These are phyloP conservation scores for Epichloe coenophiala DNA, from an alignment of 2,329 filamentous ascomycete species.

Conservation along the genomic window DNA sequence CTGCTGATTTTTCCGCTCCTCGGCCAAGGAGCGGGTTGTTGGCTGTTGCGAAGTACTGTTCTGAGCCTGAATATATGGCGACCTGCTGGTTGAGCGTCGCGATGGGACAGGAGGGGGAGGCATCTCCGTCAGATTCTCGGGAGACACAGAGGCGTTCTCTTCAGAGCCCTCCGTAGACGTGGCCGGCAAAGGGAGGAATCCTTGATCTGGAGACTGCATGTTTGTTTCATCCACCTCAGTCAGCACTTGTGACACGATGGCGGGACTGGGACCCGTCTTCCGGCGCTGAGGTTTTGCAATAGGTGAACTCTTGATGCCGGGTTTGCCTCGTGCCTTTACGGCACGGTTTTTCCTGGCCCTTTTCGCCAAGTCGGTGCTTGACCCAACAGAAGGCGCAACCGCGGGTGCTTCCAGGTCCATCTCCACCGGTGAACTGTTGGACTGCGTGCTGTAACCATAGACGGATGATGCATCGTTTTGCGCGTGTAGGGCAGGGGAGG, in stretches of 20 bases:
- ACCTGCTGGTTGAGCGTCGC: slow-evolving; percentile 49
- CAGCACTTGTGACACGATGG: slow-evolving; percentile 41
- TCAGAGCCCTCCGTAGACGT: slow-evolving; percentile 42
- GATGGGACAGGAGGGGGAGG: slow-evolving; percentile 56
- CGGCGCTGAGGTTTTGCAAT: slow-evolving; percentile 54
- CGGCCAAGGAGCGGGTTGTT: slow-evolving; percentile 2
- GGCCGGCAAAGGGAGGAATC: slow-evolving; percentile 24
- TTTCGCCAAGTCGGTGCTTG: slow-evolving; percentile 34
- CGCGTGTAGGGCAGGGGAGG: slow-evolving; percentile 66
- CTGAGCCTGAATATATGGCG: slow-evolving; percentile 52
- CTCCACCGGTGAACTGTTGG: slow-evolving; percentile 42
- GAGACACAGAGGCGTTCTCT: slow-evolving; percentile 51
- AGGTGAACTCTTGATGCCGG: slow-evolving; percentile 53
- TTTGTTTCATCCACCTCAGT: slow-evolving; percentile 35
- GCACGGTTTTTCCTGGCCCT: slow-evolving; percentile 39
- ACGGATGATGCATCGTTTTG: slow-evolving; percentile 41
- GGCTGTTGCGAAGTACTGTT: slow-evolving; percentile 18
- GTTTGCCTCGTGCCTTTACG: slow-evolving; percentile 36
- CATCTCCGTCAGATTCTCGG: slow-evolving; percentile 51
- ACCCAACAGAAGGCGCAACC: slow-evolving; percentile 21
- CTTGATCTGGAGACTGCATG: slow-evolving; percentile 18
- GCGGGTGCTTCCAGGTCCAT: slow-evolving; percentile 37
- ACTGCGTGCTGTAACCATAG: slow-evolving; percentile 31
- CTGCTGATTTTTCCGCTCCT: slow-evolving; percentile 4
- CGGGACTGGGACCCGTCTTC: slow-evolving; percentile 37